Evolutionary conservation across 2,329 filamentous ascomycete genomes (phyloP), one percentile per base, ranked within the genome.

Genomic region (Penicillium carneum): DNA sequence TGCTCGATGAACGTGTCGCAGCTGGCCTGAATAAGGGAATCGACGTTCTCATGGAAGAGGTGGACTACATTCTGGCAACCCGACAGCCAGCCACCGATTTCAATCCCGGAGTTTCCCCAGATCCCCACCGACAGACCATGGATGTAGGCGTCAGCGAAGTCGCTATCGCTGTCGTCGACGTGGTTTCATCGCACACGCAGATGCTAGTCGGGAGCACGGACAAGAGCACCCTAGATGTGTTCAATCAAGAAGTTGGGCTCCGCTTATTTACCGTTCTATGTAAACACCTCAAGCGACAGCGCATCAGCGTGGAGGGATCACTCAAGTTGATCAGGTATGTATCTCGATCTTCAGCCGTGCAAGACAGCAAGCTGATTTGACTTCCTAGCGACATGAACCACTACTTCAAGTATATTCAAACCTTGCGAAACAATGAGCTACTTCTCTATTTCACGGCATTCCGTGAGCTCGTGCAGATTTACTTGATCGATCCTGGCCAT

Each of bases 141-240:
- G 76, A 73, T 66, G 77, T 72, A 26, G 91, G 92, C 0, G 90
- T 94, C 0, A 97, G 90, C 43, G 79, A 85, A 45, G 94, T 94
- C 16, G 93, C 95, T 4, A 84, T 82, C 65, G 88, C 89, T 54
- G 88, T 99, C 51, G 91, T 97, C 29, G 88, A 92, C 43, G 87
- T 98, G 42, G 91, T 98, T 14, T 89, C 89, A 23, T 90, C 90
- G 16, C 95, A 99, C 76, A 98, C 93, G 1, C 88, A 86, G 73
- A 97, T 99, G 92, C 84, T 99, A 12, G 87, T 91, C 4, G 95
- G 95, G 63, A 96, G 92, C 74, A 98, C 94, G 1, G 95, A 99
- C 76, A 99, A 99, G 82, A 94, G 92, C 64, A 96, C 97, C 84
- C 88, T 99, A 29, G 95, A 99, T 74, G 95, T 99, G 14, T 99